A percentile compares a stretch with the other conserved stretches of the same genome.
These are phyloP conservation scores for Penicillium corylophilum DNA, from an alignment of 2,329 filamentous ascomycete genomes.

Conservation along the genomic window DNA sequence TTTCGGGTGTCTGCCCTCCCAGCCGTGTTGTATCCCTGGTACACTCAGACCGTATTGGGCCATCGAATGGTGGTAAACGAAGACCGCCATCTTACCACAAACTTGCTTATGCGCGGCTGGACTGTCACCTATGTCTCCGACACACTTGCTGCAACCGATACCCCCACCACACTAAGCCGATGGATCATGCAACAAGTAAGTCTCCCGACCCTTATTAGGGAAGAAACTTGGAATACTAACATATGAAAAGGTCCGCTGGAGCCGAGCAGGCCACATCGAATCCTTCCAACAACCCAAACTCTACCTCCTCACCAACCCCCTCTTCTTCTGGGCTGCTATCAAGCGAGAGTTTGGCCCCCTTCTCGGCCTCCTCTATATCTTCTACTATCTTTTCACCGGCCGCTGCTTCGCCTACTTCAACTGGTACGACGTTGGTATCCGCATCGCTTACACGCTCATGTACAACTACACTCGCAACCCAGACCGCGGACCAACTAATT, in stretches of 20 bases:
- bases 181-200: slow-evolving; percentile 39
- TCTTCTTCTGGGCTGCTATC: slow-evolving; percentile 37
- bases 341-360: slow-evolving; percentile 32
- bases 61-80: slow-evolving; percentile 39
- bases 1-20: slow-evolving; percentile 34
- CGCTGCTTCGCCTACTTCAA: slow-evolving; percentile 28
- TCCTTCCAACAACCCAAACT: slow-evolving; percentile 35
- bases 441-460: slow-evolving; percentile 27
- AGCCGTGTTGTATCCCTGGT: slow-evolving; percentile 37
- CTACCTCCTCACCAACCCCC: slow-evolving; percentile 34
- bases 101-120: slow-evolving; percentile 35
- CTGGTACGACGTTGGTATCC: slow-evolving; percentile 28
- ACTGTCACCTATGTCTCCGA: slow-evolving; percentile 36
- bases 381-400: slow-evolving; percentile 33
- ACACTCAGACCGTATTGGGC: slow-evolving; percentile 37
- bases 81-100: slow-evolving; percentile 40
- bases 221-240: background rate
- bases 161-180: slow-evolving; percentile 33
- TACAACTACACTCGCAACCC: slow-evolving; percentile 34
- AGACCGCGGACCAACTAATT: slow-evolving; percentile 17
- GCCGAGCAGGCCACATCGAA: slow-evolving; percentile 39
- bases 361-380: slow-evolving; percentile 27
- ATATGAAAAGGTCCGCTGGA: slow-evolving; percentile 25
- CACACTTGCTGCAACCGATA: slow-evolving; percentile 38
- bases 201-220: too few relatives aligned